Evolutionary conservation across 2,329 filamentous ascomycete species (phyloP).

Genomic region (Trichothecium sympodiale): DNA sequence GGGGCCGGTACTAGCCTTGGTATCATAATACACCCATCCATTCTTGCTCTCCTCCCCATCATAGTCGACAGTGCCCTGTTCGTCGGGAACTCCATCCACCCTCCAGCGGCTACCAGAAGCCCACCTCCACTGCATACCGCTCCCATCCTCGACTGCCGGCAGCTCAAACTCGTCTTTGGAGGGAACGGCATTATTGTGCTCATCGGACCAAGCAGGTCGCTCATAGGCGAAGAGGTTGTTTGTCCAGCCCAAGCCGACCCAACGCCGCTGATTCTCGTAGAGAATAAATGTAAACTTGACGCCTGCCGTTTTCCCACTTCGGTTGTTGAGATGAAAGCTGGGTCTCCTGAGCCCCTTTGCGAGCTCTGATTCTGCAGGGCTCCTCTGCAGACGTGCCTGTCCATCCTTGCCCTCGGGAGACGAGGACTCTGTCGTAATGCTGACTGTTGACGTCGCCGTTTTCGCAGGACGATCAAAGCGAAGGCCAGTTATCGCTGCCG

Average conservation of each 20-base stretch:
- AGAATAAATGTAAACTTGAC: conserved; percentile 95
- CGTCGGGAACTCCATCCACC: conserved; percentile 62
- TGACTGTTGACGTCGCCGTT: conserved; percentile 21
- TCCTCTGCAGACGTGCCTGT: conserved; percentile 1
- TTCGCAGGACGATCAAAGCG: conserved; percentile 47
- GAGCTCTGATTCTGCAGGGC: conserved; percentile 28
- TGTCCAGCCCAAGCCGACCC: conserved; percentile 93
- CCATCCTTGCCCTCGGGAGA: conserved; percentile 7
- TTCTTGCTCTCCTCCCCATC: conserved; percentile 51
- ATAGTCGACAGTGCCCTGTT: conserved; percentile 31
- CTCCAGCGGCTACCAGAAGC: conserved; percentile 76
- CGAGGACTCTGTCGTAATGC: conserved; percentile 12
- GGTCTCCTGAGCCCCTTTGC: conserved; percentile 28
- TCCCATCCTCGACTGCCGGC: conserved; percentile 49
- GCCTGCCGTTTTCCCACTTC: conserved; percentile 49
- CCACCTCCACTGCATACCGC: conserved; percentile 58
- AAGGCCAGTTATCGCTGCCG: conserved; percentile 69
- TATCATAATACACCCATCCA: conserved; percentile 97
- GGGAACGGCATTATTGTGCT: conserved; percentile 75
- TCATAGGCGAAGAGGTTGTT: conserved; percentile 85
- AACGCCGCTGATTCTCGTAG: conserved; percentile 91
- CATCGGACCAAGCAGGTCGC: conserved; percentile 85
- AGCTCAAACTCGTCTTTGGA: conserved; percentile 59
- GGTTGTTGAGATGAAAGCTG: conserved; percentile 2
- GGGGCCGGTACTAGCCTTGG: conserved; percentile 53